Evolutionary conservation across 2,329 filamentous ascomycete genomes (phyloP).

Genomic region (Corinectria fuckeliana): DNA sequence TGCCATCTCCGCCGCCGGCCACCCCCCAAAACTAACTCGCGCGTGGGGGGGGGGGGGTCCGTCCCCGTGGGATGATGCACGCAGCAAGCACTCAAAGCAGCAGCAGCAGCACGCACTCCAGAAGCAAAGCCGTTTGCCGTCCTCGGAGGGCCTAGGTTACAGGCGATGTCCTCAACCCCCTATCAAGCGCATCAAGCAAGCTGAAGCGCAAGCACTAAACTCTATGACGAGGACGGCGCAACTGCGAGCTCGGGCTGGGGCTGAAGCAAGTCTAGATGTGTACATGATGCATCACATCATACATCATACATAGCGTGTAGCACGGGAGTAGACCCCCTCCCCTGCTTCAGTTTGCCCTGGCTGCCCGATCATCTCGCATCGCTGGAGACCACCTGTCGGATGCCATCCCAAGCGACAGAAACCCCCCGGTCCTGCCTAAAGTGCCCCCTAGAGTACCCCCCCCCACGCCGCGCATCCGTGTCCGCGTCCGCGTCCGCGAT

Average conservation of each 20-base stretch:
- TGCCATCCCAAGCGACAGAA: neutral
- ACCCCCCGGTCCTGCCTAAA: neutral
- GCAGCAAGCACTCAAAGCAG: neutral
- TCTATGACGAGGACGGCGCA: neutral
- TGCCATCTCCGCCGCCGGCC: conserved; percentile 1
- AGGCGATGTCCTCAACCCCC: too few species aligned
- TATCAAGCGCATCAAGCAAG: too few species aligned
- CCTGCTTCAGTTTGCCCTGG: conserved; percentile 14
- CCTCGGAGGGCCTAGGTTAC: too few species aligned
- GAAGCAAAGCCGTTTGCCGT: neutral
- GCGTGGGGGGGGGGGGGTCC: neutral
- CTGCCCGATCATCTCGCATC: conserved; percentile 19
- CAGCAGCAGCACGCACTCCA: too few species aligned
- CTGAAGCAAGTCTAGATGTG: too few species aligned
- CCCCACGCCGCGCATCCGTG: neutral
- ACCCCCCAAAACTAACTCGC: neutral
- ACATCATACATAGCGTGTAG: too few species aligned
- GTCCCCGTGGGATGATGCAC: neutral
- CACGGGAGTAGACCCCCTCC: too few species aligned
- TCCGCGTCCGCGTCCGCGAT: neutral
- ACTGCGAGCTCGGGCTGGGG: too few species aligned
- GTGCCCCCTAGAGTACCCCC: neutral
- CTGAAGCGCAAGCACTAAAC: too few species aligned
- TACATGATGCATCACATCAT: too few species aligned
- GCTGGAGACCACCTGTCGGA: neutral